Conservation (phyloP, 257 asterid genomes). For the Cinchona pubescens region DNA sequence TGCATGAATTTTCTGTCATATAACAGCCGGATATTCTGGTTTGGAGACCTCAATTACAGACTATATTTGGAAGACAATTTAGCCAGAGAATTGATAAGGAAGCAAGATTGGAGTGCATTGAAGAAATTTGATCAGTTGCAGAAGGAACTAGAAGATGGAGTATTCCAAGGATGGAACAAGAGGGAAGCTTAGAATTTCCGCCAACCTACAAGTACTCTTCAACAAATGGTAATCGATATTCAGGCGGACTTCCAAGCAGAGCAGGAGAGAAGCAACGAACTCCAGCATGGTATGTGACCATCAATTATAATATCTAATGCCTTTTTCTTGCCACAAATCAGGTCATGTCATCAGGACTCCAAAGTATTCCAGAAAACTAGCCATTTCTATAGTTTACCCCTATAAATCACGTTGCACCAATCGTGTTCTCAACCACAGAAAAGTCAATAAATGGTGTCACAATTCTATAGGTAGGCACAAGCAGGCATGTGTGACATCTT, state of each 20-base stretch:
- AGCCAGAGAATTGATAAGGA: conserved; percentile 68
- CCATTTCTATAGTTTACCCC: neutral
- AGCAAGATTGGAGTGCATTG: conserved; percentile 70
- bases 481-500: neutral
- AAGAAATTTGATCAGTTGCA: conserved; percentile 74
- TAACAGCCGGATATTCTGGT: conserved; percentile 90
- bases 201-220: conserved; percentile 88
- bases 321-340: neutral
- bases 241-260: conserved; percentile 72
- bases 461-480: neutral
- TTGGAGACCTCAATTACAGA: conserved; percentile 98
- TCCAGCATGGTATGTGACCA: conserved; percentile 78
- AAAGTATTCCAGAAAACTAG: neutral
- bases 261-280: conserved; percentile 92
- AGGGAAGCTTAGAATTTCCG: conserved; percentile 83
- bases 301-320: conserved; percentile 14
- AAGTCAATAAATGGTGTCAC: neutral
- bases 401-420: neutral
- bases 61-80: conserved; percentile 69
- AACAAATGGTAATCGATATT: conserved; percentile 66
- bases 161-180: conserved; percentile 90
- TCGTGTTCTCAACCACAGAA: neutral
- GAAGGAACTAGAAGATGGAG: conserved; percentile 71
- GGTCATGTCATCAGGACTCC: neutral
- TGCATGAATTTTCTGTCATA: conserved; percentile 34